Percentiles rank a stretch among this genome's conserved stretches.
These are phyloP conservation scores for Rhizopus delemar DNA, from an alignment of 371 early-diverging fungal species.

Conservation along the genomic window DNA sequence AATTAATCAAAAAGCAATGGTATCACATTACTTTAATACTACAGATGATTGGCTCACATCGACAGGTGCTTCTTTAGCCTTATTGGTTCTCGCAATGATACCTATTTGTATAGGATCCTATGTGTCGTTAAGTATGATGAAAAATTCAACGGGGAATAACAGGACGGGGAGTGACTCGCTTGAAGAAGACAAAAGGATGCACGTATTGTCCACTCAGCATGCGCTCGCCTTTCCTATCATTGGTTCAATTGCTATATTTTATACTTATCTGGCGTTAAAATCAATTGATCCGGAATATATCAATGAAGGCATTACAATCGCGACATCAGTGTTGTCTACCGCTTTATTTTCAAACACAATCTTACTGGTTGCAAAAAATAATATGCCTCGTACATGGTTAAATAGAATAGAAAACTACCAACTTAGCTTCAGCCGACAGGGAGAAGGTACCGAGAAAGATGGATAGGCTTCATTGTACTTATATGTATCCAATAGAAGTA, in stretches of 20 bases:
- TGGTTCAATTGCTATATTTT: conserved; percentile 14
- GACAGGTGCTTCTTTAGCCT: conserved; percentile 20
- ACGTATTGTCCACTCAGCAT: conserved; percentile 14
- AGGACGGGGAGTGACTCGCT: background rate
- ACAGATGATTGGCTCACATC: conserved; percentile 15
- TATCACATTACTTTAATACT: conserved; percentile 1
- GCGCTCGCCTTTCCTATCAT: conserved; percentile 19
- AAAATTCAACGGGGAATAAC: conserved; percentile 1
- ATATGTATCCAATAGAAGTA: conserved; percentile 13
- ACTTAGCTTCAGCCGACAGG: conserved; percentile 14
- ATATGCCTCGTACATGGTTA: conserved; percentile 3
- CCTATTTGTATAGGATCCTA: conserved; percentile 23
- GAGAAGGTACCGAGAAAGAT: conserved; percentile 14
- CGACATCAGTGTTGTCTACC: conserved; percentile 12
- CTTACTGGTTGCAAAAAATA: conserved; percentile 6
- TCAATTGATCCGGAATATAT: conserved; percentile 13
- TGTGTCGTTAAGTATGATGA: conserved; percentile 14
- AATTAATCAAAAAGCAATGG: background rate
- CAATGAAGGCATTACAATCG: conserved; percentile 7
- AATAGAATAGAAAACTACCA: conserved; percentile 8
- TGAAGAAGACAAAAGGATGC: conserved; percentile 6
- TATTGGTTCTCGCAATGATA: conserved; percentile 15
- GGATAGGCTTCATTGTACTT: background rate
- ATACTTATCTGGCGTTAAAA: conserved; percentile 1
- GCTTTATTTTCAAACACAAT: conserved; percentile 20